Conservation (phyloP, 2,329 filamentous ascomycete genomes). For the Nemania sp. region DNA sequence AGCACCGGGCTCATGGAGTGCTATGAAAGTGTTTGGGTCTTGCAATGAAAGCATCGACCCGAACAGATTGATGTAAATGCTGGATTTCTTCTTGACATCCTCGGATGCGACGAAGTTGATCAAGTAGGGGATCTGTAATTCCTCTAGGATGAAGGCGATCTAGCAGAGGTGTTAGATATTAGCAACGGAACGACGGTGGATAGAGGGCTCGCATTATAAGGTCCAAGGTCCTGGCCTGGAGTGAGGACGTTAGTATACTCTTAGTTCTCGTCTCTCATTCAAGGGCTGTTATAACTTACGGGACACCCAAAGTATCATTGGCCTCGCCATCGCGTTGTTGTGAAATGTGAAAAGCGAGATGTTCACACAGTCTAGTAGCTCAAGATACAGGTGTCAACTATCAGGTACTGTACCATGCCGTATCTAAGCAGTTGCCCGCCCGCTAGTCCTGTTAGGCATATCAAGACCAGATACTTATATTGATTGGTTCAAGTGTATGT, state of each 20-base stretch:
- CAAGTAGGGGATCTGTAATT: background rate
- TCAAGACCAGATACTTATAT: no score
- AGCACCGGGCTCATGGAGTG: slow-evolving; percentile 1
- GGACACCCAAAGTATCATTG: background rate
- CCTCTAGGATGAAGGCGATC: background rate
- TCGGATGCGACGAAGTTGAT: background rate
- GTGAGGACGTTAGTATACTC: background rate
- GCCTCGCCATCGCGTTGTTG: background rate
- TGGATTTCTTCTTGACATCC: background rate
- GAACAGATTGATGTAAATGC: background rate
- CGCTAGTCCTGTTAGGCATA: no score
- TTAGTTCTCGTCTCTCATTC: background rate
- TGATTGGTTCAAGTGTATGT: no score
- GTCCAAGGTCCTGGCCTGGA: background rate
- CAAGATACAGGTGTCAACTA: no score
- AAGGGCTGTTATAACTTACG: background rate
- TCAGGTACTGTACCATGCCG: no score
- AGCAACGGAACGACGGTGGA: background rate
- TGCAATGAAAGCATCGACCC: background rate
- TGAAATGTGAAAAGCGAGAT: no score
- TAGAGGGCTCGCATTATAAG: background rate
- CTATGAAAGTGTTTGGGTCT: background rate
- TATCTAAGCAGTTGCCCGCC: no score
- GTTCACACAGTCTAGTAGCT: no score
- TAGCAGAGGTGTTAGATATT: background rate